phyloP scores from a whole-genome alignment of 805 yeast species.

The Pichia heedii region DNA sequence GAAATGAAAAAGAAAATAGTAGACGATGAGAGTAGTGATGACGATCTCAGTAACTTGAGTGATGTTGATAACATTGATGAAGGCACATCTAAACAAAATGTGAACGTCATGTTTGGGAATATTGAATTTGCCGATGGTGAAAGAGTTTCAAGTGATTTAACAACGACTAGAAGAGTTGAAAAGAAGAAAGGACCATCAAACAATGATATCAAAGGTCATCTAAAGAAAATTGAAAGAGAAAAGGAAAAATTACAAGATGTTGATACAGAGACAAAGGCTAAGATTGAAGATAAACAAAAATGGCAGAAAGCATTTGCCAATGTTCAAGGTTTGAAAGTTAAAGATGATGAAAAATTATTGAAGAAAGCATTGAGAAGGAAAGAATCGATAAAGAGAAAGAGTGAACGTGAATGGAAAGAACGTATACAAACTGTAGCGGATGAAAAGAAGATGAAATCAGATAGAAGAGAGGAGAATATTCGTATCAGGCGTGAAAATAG shows the following conservation, averaged over 20 bases:
- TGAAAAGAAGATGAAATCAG: slow-evolving; percentile 62
- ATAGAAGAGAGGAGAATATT: slow-evolving; percentile 88
- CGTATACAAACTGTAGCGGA: slow-evolving; percentile 74
- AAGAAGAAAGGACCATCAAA: slow-evolving; percentile 76
- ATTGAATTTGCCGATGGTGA: slow-evolving; percentile 79
- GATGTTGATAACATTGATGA: slow-evolving; percentile 26
- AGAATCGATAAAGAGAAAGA: slow-evolving; percentile 73
- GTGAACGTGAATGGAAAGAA: slow-evolving; percentile 88
- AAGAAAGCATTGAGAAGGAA: slow-evolving; percentile 79
- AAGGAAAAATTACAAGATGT: slow-evolving; percentile 52
- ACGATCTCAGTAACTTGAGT: slow-evolving; percentile 22
- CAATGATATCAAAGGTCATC: slow-evolving; percentile 77
- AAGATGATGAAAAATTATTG: slow-evolving; percentile 83
- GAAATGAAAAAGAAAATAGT: slow-evolving; percentile 22
- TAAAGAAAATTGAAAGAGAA: slow-evolving; percentile 64
- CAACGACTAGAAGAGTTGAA: slow-evolving; percentile 46
- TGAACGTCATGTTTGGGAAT: slow-evolving; percentile 62
- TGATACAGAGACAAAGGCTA: slow-evolving; percentile 52
- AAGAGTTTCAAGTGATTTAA: slow-evolving; percentile 64
- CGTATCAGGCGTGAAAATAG: slow-evolving; percentile 78
- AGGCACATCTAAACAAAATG: slow-evolving; percentile 19
- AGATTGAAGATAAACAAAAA: slow-evolving; percentile 58
- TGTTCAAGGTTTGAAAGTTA: slow-evolving; percentile 81
- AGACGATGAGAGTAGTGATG: slow-evolving; percentile 33
- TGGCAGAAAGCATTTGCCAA: slow-evolving; percentile 82